These are phyloP conservation scores for Rhizopogon salebrosus DNA, from an alignment of 768 basidiomycete species.

Conservation along the genomic window DNA sequence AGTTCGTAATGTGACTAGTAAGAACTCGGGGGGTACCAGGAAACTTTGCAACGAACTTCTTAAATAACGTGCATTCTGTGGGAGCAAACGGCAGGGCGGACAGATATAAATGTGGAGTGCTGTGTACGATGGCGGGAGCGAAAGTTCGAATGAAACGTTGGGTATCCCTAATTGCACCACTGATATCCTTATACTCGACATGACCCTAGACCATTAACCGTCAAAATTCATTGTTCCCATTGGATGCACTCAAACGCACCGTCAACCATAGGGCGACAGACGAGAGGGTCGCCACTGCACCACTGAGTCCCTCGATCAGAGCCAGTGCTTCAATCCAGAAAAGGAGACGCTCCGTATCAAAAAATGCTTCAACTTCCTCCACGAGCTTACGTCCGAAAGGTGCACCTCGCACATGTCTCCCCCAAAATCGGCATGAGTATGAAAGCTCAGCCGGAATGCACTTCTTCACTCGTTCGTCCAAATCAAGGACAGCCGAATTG, in stretches of 20 bases:
- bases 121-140: neutral
- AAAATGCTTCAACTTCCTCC: neutral
- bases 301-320: neutral
- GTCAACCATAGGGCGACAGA: neutral
- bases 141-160: no score
- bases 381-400: neutral
- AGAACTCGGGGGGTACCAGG: no score
- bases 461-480: constrained; percentile 6
- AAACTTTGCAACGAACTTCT: no score
- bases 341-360: constrained; percentile 2
- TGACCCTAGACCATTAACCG: no score
- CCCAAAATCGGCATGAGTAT: constrained; percentile 21
- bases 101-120: constrained; percentile 3
- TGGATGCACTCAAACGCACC: no score
- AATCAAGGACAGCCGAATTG: neutral
- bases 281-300: neutral
- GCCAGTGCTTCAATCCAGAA: constrained; percentile 3
- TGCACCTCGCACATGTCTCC: neutral
- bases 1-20: no score
- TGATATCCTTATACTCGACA: no score
- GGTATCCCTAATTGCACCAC: no score
- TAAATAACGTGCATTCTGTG: no score
- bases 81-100: neutral
- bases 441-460: constrained; percentile 19
- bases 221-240: no score